phyloP scores from a whole-genome alignment of 169 alveolate species.

The Cryptosporidium parvum region DNA sequence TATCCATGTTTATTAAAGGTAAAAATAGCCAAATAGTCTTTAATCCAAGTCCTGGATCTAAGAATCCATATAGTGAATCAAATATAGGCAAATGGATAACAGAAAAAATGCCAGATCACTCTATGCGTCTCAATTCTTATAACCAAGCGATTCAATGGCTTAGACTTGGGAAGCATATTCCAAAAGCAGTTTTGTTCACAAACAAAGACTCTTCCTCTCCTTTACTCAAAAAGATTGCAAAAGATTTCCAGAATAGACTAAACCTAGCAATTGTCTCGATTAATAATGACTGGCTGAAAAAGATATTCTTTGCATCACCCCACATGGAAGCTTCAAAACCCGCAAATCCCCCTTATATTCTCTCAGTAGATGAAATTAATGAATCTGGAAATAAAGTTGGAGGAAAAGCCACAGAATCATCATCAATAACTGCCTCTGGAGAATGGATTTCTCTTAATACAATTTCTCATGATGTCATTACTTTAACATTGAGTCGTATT shows the following conservation, averaged over 20 bases:
- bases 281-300: conserved; percentile 28
- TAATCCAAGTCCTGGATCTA: conserved; percentile 29
- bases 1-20: conserved; percentile 63
- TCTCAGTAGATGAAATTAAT: conserved; percentile 48
- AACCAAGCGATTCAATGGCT: conserved; percentile 57
- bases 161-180: conserved; percentile 38
- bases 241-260: conserved; percentile 55
- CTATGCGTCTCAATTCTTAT: conserved; percentile 26
- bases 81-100: conserved; percentile 72
- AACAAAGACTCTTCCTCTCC: conserved; percentile 58
- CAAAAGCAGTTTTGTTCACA: conserved; percentile 71
- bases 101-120: conserved; percentile 66
- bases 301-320: conserved; percentile 51
- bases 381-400: not conserved
- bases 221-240: conserved; percentile 64
- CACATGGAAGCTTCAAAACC: conserved; percentile 68
- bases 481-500: conserved; percentile 60
- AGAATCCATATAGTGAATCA: conserved; percentile 48
- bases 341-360: conserved; percentile 42
- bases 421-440: conserved; percentile 46
- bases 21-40: conserved; percentile 39
- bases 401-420: not conserved
- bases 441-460: conserved; percentile 69
- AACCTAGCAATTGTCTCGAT: conserved; percentile 51
- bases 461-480: conserved; percentile 55